Percentiles rank a stretch among this genome's conserved stretches.
These are phyloP conservation scores for Agaricales sp. DNA, from an alignment of 1,284 basidiomycete species.

Conservation along the genomic window DNA sequence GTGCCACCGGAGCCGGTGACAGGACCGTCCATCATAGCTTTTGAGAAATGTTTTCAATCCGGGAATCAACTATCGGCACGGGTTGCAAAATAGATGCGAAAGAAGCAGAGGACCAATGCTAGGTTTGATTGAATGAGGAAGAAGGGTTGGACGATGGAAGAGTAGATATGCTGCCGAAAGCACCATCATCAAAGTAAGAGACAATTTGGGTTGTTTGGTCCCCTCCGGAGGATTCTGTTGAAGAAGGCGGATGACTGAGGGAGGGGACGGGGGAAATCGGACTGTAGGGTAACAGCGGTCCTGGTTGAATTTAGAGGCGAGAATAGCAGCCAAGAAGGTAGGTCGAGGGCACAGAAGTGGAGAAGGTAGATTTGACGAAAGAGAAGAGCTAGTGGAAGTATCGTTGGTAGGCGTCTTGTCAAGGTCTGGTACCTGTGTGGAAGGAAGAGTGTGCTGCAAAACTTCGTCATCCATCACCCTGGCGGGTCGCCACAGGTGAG, in stretches of 20 bases:
- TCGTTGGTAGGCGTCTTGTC: too few relatives aligned
- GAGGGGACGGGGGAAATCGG: conserved; percentile 21
- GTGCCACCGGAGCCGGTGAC: conserved; percentile 5
- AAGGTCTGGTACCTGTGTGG: too few relatives aligned
- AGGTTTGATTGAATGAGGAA: not conserved
- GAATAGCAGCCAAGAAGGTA: conserved; percentile 81
- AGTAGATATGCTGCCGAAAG: conserved; percentile 17
- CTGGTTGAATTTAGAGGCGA: conserved; percentile 88
- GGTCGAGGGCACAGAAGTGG: conserved; percentile 81
- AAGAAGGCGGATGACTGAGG: conserved; percentile 44
- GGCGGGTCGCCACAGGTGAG: conserved; percentile 10
- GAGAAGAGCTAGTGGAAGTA: too few relatives aligned
- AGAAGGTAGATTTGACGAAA: conserved; percentile 43
- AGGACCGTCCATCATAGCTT: conserved; percentile 7
- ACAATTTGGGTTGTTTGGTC: conserved; percentile 46
- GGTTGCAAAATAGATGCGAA: not conserved
- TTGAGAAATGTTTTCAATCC: conserved; percentile 20
- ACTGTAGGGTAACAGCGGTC: conserved; percentile 84
- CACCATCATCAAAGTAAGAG: conserved; percentile 31
- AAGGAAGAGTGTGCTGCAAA: conserved; percentile 11
- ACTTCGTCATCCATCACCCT: too few relatives aligned
- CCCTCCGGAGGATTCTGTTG: conserved; percentile 41
- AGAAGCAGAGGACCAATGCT: too few relatives aligned
- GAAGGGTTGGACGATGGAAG: conserved; percentile 16
- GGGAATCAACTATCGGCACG: conserved; percentile 6